These are phyloP conservation scores for Globisporangium nunn DNA, from an alignment of 352 stramenopile species.

Conservation along the genomic window DNA sequence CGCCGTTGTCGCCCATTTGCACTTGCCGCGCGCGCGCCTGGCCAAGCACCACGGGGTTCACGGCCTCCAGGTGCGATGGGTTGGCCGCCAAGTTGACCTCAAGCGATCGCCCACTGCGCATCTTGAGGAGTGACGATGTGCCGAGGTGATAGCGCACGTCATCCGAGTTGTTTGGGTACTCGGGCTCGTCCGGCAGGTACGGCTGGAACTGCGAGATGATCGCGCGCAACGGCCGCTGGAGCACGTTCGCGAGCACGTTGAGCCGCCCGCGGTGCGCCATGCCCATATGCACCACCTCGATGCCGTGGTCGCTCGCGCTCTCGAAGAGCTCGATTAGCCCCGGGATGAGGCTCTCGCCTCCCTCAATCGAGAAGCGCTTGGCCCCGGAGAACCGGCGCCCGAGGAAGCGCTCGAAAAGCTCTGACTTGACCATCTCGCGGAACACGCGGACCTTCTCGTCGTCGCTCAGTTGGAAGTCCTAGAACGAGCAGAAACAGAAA, in stretches of 20 bases:
- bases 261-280: conserved; percentile 98
- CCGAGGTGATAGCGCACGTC: conserved; percentile 87
- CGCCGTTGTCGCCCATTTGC: conserved; percentile 65
- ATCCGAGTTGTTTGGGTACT: conserved; percentile 85
- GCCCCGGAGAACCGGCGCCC: conserved; percentile 90
- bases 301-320: conserved; percentile 90
- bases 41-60: conserved; percentile 96
- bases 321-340: conserved; percentile 95
- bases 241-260: conserved; percentile 98
- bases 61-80: conserved; percentile 98
- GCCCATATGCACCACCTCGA: conserved; percentile 97
- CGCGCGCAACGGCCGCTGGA: conserved; percentile 94
- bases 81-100: conserved; percentile 94
- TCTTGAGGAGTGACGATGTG: conserved; percentile 64
- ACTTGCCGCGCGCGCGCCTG: conserved; percentile 93
- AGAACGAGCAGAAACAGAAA: neutral
- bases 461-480: conserved; percentile 38
- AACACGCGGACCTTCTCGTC: conserved; percentile 94
- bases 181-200: conserved; percentile 77
- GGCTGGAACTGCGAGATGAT: conserved; percentile 90
- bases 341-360: conserved; percentile 93
- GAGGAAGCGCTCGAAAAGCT: conserved; percentile 98
- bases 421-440: conserved; percentile 90
- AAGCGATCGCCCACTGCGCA: conserved; percentile 52
- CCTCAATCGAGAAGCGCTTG: conserved; percentile 99